Base-by-base conservation (phyloP, 192 early-diverging fungal species). In the Diversispora epigaea region DNA sequence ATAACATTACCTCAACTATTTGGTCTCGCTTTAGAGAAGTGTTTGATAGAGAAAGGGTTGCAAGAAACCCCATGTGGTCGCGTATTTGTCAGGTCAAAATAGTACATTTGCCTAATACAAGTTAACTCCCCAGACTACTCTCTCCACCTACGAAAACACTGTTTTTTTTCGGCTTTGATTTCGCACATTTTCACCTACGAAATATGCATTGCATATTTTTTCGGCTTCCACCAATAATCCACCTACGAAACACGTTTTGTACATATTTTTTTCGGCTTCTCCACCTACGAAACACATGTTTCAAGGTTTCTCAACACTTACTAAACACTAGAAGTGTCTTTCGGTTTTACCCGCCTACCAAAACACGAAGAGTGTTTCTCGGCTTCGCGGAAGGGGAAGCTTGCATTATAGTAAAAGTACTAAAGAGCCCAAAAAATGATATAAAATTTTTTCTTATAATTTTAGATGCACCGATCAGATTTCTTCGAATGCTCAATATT, bases 401-500 rank as follows among this genome's bases (percentile, higher is more conserved):
- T 61, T 39, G 12, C 15, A 41, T 61, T 61, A 15, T 15, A n/a
- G n/a, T 7, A 21, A 15, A 60, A 60, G 25, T 60, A 60, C 58
- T 60, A 25, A 60, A 60, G 58, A 60, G 58, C 58, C 58, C 58
- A n/a, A 60, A 60, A 60, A 19, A 49, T 49, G 47, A 49, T 49
- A 49, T 8, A 49, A 49, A 49, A 8, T 49, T 49, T 49, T 49
- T 49, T 5, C 47, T 12, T 12, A 64, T 64, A 64, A 64, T 64
- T 64, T 64, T 64, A 64, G 62, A 64, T 64, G 62, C 62, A 64
- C 62, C 62, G 39, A 64, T 64, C 62, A 64, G 62, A 64, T 64
- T 64, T 64, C 32, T 39, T 39, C 62, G 4, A 64, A 64, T 11
- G 39, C 4, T 39, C 32, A 39, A 7, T 21, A 21, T 65, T 43